A percentile compares a stretch with the other conserved stretches of the same genome.
Evolutionary conservation across 192 early-diverging fungal genomes (phyloP).

Genomic region (Entomortierella parvispora): DNA sequence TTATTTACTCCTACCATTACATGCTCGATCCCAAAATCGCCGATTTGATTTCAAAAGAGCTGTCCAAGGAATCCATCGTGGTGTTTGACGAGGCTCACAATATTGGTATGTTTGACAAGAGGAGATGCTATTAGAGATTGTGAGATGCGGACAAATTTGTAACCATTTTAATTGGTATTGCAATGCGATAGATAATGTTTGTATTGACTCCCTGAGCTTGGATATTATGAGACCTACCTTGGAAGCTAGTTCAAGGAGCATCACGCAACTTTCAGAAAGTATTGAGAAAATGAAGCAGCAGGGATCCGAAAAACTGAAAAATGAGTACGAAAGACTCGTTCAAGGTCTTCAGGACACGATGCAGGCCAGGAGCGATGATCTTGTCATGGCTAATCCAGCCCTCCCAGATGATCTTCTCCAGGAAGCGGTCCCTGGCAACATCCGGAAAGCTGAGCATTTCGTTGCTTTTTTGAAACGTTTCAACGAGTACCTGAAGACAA

Average conservation of each 20-base stretch:
- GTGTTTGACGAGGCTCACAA: constrained; percentile 99
- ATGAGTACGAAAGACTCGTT: constrained; percentile 92
- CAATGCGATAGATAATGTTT: constrained; percentile 98
- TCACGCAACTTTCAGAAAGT: constrained; percentile 71
- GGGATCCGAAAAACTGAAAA: constrained; percentile 88
- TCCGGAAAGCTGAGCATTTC: constrained; percentile 98
- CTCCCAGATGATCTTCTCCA: constrained; percentile 92
- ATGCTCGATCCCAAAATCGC: constrained; percentile 99
- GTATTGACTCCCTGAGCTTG: constrained; percentile 96
- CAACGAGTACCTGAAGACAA: constrained; percentile 97
- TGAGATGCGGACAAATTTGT: not conserved
- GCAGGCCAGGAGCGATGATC: constrained; percentile 81
- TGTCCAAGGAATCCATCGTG: constrained; percentile 95
- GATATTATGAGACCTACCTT: constrained; percentile 92
- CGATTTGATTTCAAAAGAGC: constrained; percentile 94
- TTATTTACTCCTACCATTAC: constrained; percentile 99
- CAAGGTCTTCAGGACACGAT: constrained; percentile 84
- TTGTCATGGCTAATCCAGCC: constrained; percentile 94
- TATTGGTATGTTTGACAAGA: constrained; percentile 81
- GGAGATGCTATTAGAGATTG: not conserved
- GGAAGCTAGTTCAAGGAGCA: constrained; percentile 87
- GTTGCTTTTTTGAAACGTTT: constrained; percentile 96
- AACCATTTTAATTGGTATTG: too few species aligned
- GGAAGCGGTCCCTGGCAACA: constrained; percentile 97
- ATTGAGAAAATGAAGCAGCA: constrained; percentile 87